These are phyloP conservation scores for Alternaria gaisen DNA, from an alignment of 2,329 filamentous ascomycete genomes.

Conservation along the genomic window DNA sequence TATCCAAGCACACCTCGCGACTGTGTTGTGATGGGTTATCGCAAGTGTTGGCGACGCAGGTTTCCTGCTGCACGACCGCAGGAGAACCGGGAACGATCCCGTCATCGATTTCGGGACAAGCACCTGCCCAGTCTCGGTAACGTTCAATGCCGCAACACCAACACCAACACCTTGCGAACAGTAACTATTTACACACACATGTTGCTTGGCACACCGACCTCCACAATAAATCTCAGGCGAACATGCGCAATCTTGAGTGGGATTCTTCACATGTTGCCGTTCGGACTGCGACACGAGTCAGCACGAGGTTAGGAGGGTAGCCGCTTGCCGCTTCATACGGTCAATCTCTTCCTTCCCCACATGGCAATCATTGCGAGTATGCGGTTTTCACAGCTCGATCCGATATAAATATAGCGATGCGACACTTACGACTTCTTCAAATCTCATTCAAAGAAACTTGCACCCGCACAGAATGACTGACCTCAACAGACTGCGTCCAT, in stretches of 20 bases:
- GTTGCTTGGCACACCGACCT: neutral
- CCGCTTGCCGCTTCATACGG: neutral
- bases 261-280: neutral
- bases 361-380: neutral
- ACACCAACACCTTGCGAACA: neutral
- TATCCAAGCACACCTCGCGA: neutral
- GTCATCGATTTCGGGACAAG: neutral
- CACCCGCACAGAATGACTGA: constrained; percentile 6
- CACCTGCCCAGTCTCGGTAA: neutral
- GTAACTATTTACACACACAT: neutral
- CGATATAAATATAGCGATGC: neutral
- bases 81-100: neutral
- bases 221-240: neutral
- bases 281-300: neutral
- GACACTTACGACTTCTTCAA: neutral
- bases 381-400: neutral
- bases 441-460: neutral
- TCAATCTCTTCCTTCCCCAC: neutral
- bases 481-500: constrained; percentile 29
- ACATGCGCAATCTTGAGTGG: neutral
- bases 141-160: neutral
- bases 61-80: neutral
- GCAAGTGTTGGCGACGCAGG: neutral
- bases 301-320: neutral
- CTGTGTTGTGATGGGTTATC: neutral